Base-by-base conservation (phyloP, 2,329 filamentous ascomycete species). In the Leptographium galeiforme region DNA sequence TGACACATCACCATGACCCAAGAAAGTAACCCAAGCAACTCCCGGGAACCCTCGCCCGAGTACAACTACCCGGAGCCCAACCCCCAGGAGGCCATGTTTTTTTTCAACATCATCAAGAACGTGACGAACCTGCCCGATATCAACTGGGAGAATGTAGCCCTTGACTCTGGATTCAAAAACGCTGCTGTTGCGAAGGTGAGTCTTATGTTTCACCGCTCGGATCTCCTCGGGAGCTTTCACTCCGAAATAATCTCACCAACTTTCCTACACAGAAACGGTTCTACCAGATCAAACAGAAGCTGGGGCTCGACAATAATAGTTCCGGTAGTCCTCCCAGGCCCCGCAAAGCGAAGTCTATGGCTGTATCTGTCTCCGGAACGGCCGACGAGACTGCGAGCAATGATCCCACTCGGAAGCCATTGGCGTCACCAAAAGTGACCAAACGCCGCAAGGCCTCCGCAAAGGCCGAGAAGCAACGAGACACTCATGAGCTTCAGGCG, bases 201-300 rank as follows among this genome's bases (percentile, higher is more conserved):
- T 46, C 40, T 40, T 18, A 50, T 48, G 38, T 32, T 32, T 45
- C 3, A 50, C 30, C 39, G 16, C 43, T 19, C 25, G 10, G 34
- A 5, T 1, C 36, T 16, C 16, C 14, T 3, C 32, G 10, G 52
- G 14, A 5, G 12, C 11, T 11, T n/a, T 12, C 19, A n/a, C 1
- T 36, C 19, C 11, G 13, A 36, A 18, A 48, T 32, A 25, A 16
- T n/a, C 12, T 47, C 36, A 13, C 45, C 41, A 3, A 19, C 8
- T n/a, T 40, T 25, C 8, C 8, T 32, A 3, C 14, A 19, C 19
- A 56, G 51, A 38, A 41, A 54, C 72, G 75, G 47, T 78, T 72
- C 54, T 68, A 71, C 4, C 73, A 78, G 55, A 70, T 78, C 56
- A 76, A 72, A 62, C 64, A 66, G 47, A 74, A 75, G 63, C 64